Evolutionary conservation across 2,329 filamentous ascomycete species (phyloP).

Genomic region (Knoxdaviesia proteae): DNA sequence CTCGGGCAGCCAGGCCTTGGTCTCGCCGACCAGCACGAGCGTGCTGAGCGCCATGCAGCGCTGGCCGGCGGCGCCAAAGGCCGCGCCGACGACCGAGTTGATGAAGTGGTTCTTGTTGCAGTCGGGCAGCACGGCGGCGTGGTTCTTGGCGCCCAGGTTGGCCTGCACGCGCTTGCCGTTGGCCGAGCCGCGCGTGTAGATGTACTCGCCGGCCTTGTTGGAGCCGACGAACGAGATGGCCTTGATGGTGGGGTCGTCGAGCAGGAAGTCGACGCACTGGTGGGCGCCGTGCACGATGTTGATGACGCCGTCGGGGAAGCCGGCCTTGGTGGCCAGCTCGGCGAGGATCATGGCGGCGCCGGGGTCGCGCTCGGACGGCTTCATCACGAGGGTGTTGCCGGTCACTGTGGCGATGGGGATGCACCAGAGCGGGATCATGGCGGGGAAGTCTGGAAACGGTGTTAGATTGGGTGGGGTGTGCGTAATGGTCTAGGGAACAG

Average conservation of each 20-base stretch:
- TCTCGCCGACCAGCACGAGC: conserved; percentile 66
- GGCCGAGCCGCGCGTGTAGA: conserved; percentile 56
- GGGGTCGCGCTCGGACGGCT: conserved; percentile 71
- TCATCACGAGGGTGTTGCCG: conserved; percentile 67
- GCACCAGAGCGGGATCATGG: conserved; percentile 85
- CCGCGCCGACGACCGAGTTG: conserved; percentile 65
- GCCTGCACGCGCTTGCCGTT: conserved; percentile 80
- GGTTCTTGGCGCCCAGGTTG: conserved; percentile 77
- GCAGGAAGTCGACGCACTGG: conserved; percentile 66
- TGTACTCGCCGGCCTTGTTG: conserved; percentile 80
- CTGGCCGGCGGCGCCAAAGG: conserved; percentile 70
- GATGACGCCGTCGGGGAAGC: conserved; percentile 62
- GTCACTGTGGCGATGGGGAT: conserved; percentile 71
- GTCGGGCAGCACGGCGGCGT: conserved; percentile 65
- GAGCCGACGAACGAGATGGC: conserved; percentile 71
- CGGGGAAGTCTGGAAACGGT: conserved; percentile 49
- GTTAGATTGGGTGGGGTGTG: neutral
- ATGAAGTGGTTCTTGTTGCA: conserved; percentile 80
- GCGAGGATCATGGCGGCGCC: conserved; percentile 72
- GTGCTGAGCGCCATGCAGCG: conserved; percentile 75
- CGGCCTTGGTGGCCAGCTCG: conserved; percentile 59
- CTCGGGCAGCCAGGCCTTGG: conserved; percentile 62
- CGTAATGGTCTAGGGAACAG: neutral
- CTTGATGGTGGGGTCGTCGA: conserved; percentile 71
- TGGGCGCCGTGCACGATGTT: conserved; percentile 69